Percentiles rank a stretch among this genome's conserved stretches.
These are phyloP conservation scores for Pelargonium hybrid DNA, from an alignment of 441 rosid species.

Conservation along the genomic window DNA sequence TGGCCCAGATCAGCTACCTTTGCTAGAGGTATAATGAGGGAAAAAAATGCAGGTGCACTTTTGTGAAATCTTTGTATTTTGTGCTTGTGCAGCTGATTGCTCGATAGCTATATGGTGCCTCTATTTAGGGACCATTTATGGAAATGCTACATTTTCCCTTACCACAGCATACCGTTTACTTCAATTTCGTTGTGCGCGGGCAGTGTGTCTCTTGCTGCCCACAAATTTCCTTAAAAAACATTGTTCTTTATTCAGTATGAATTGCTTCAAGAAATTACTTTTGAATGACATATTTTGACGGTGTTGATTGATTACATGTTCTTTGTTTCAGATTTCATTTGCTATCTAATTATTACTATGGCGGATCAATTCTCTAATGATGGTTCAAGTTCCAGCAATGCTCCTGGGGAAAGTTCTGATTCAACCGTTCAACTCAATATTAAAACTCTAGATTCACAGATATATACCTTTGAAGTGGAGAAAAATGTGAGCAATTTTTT, in stretches of 20 bases:
- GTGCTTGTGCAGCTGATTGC: background rate
- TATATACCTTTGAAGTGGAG: slow-evolving; percentile 49
- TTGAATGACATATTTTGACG: background rate
- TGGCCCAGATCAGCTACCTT: too few species aligned
- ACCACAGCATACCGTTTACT: background rate
- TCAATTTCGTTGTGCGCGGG: background rate
- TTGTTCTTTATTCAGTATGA: background rate
- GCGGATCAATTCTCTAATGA: slow-evolving; percentile 44
- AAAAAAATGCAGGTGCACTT: background rate
- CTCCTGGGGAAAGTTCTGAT: slow-evolving; percentile 40
- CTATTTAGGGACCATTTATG: background rate
- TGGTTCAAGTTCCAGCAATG: slow-evolving; percentile 43
- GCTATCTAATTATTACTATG: slow-evolving; percentile 34
- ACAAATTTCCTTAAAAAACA: background rate
- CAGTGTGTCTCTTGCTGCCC: background rate
- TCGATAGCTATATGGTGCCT: too few species aligned
- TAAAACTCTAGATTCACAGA: slow-evolving; percentile 80
- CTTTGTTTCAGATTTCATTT: slow-evolving; percentile 4
- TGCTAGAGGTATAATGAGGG: too few species aligned
- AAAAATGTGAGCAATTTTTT: slow-evolving; percentile 49
- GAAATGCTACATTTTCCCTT: background rate
- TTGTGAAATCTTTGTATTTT: background rate
- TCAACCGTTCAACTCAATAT: slow-evolving; percentile 57
- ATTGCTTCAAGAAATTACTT: background rate
- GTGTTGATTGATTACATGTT: background rate